phyloP scores from a whole-genome alignment of 164 flowering plant genomes.

The Brasenia schreberi region DNA sequence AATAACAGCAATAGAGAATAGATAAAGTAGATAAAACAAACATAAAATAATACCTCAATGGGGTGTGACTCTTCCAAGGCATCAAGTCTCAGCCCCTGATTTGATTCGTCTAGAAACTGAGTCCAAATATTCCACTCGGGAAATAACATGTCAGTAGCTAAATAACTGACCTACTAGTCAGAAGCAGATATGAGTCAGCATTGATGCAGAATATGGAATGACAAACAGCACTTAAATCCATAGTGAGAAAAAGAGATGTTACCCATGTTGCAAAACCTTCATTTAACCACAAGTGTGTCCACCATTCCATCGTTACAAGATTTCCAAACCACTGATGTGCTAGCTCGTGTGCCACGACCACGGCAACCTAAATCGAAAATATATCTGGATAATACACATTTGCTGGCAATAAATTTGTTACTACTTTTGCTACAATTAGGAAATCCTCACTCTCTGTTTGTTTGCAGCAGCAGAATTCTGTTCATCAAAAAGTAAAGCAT shows the following conservation, averaged over 20 bases:
- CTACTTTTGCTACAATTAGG: background rate
- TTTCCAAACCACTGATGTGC: conserved; percentile 99
- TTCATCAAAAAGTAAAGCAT: conserved; percentile 87
- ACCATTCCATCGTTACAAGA: conserved; percentile 99
- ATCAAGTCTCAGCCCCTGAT: conserved; percentile 81
- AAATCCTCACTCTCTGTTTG: conserved; percentile 63
- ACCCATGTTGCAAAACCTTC: conserved; percentile 99
- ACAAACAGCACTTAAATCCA: background rate
- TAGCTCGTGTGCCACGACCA: conserved; percentile 93
- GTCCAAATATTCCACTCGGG: conserved; percentile 99
- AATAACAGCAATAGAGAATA: background rate
- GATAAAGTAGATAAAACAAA: background rate
- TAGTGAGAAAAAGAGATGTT: conserved; percentile 6
- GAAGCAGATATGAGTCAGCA: background rate
- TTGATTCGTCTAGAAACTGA: conserved; percentile 80
- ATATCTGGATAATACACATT: background rate
- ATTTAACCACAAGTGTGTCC: conserved; percentile 98
- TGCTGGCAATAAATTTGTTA: no score
- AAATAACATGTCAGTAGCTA: conserved; percentile 78
- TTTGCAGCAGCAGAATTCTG: conserved; percentile 84
- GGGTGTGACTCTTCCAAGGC: conserved; percentile 94
- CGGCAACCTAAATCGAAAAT: conserved; percentile 49
- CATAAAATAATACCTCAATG: conserved; percentile 50
- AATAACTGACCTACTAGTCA: conserved; percentile 69
- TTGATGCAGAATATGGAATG: background rate